Conservation (phyloP, 441 rosid genomes). For the Macaranga tanarius region DNA sequence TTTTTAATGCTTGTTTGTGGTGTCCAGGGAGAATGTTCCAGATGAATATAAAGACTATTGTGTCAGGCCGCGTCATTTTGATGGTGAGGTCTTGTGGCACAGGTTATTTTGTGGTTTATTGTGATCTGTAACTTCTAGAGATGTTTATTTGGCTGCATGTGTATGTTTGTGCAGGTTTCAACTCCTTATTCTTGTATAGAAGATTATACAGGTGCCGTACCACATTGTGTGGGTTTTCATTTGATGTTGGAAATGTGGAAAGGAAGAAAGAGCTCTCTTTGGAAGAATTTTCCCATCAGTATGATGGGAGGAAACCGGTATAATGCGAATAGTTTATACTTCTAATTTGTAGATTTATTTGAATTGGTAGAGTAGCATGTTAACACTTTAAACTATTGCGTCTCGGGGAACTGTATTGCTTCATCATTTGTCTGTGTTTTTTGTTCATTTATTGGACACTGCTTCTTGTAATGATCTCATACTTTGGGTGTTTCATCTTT, state of each 20-base stretch:
- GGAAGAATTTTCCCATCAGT: constrained; percentile 57
- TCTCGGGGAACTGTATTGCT: neutral
- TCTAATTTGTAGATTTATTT: neutral
- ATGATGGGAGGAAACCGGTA: constrained; percentile 78
- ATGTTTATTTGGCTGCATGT: neutral
- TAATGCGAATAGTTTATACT: constrained; percentile 15
- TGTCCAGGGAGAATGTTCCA: constrained; percentile 62
- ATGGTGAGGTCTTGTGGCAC: constrained; percentile 44
- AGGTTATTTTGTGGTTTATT: constrained; percentile 11
- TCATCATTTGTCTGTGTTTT: neutral
- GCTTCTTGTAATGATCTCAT: neutral
- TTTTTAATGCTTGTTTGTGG: constrained; percentile 14
- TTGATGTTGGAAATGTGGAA: constrained; percentile 74
- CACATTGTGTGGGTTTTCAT: constrained; percentile 57
- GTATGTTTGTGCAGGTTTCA: constrained; percentile 61
- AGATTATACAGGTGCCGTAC: constrained; percentile 85
- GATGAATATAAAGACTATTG: constrained; percentile 37
- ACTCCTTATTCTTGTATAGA: constrained; percentile 73
- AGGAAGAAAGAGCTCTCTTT: constrained; percentile 52
- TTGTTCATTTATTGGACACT: neutral
- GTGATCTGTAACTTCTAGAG: neutral
- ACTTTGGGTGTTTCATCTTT: neutral
- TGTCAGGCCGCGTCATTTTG: constrained; percentile 52
- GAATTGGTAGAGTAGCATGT: neutral
- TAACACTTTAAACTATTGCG: neutral